phyloP scores from a whole-genome alignment of 2,329 filamentous ascomycete genomes.

The Berkeleyomyces basicola region DNA sequence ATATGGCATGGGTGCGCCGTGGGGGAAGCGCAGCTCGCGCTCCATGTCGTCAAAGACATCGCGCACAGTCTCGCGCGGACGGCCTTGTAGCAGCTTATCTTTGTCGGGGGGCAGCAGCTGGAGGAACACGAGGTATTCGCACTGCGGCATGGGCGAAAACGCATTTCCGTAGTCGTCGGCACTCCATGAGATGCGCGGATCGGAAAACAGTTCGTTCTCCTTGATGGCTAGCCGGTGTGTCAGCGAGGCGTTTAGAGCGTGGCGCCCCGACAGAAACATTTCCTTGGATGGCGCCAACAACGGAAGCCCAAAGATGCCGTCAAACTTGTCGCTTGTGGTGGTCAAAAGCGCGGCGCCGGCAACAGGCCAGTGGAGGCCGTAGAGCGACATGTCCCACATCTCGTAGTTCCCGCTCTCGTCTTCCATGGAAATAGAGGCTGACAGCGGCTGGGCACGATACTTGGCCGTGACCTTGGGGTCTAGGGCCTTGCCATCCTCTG shows the following conservation, averaged over 20 bases:
- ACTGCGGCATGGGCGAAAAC: constrained; percentile 24
- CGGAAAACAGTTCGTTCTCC: constrained; percentile 42
- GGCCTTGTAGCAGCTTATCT: background rate
- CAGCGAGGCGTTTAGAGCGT: constrained; percentile 57
- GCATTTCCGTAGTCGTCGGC: constrained; percentile 40
- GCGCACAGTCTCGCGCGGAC: constrained; percentile 11
- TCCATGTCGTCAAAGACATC: constrained; percentile 33
- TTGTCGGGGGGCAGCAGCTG: constrained; percentile 49
- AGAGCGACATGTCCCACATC: constrained; percentile 63
- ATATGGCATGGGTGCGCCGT: constrained; percentile 38
- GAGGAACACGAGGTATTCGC: constrained; percentile 76
- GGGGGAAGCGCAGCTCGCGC: constrained; percentile 43
- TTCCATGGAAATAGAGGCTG: constrained; percentile 11
- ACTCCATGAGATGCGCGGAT: constrained; percentile 57
- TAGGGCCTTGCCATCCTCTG: constrained; percentile 6
- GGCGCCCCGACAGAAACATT: constrained; percentile 41
- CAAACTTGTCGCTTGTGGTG: constrained; percentile 85
- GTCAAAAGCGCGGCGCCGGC: constrained; percentile 65
- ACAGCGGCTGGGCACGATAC: constrained; percentile 10
- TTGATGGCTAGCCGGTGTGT: constrained; percentile 45
- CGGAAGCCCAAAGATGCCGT: constrained; percentile 78
- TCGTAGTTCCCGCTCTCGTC: constrained; percentile 22
- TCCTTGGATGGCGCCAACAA: constrained; percentile 52
- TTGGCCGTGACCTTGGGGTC: constrained; percentile 18
- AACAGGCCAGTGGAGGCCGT: constrained; percentile 75